Percentiles rank a stretch among this genome's conserved stretches.
Conservation (phyloP, 768 basidiomycete genomes). For the Exidia glandulosa region DNA sequence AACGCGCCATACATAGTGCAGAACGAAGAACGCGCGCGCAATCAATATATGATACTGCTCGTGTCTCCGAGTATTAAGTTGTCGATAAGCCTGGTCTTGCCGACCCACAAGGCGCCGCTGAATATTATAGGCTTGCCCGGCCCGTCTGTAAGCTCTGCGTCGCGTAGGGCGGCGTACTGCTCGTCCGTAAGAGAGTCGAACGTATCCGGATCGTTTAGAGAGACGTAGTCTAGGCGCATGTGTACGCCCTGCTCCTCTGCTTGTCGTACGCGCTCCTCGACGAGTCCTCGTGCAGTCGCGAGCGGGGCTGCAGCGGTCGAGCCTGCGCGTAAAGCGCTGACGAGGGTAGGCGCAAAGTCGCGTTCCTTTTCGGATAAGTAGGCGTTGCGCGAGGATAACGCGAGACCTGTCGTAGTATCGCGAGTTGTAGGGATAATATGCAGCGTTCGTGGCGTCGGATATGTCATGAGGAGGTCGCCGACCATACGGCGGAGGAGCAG, state of each 20-base stretch:
- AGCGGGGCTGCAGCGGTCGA: constrained; percentile 44
- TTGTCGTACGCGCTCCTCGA: constrained; percentile 12
- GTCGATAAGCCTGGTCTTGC: constrained; percentile 84
- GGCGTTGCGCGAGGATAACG: constrained; percentile 83
- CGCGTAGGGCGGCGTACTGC: constrained; percentile 16
- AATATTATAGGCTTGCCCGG: constrained; percentile 45
- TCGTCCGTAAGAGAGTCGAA: constrained; percentile 48
- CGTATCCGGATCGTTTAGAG: constrained; percentile 72
- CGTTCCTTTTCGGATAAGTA: constrained; percentile 64
- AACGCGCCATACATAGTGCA: no score
- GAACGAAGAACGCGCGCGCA: no score
- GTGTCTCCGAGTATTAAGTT: constrained; percentile 67
- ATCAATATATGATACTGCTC: constrained; percentile 23
- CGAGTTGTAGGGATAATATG: constrained; percentile 83
- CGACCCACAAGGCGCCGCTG: constrained; percentile 81
- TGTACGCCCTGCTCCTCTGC: constrained; percentile 29
- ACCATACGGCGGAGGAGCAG: constrained; percentile 70
- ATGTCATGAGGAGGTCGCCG: constrained; percentile 67
- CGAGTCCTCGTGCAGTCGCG: constrained; percentile 27
- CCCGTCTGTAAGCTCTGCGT: constrained; percentile 11
- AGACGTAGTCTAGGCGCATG: constrained; percentile 71
- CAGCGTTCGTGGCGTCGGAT: constrained; percentile 62
- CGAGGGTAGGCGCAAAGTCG: constrained; percentile 45
- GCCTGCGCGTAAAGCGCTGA: constrained; percentile 56
- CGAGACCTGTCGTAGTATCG: constrained; percentile 52